A percentile compares a stretch with the other conserved stretches of the same genome.
Conservation (phyloP, 1,139 yeast genomes). For the Candida smagusa region DNA sequence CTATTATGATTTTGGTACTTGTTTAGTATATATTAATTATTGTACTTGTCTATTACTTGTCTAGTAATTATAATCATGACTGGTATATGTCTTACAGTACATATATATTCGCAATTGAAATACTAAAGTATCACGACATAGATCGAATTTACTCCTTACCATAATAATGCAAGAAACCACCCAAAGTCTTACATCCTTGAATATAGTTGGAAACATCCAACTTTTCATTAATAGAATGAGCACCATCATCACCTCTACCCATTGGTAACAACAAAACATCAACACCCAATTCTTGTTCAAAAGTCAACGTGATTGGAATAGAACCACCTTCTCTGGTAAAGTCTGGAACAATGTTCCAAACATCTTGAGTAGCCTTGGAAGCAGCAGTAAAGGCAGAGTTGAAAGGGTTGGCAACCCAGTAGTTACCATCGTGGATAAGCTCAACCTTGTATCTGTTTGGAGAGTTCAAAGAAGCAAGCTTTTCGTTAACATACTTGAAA, state of each 20-base stretch:
- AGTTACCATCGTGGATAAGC: constrained; percentile 88
- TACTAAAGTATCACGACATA: too few relatives aligned
- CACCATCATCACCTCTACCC: constrained; percentile 99
- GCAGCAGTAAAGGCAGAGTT: constrained; percentile 95
- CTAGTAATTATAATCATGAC: too few relatives aligned
- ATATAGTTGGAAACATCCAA: constrained; percentile 84
- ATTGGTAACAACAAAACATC: constrained; percentile 87
- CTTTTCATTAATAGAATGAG: constrained; percentile 96
- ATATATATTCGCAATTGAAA: too few relatives aligned
- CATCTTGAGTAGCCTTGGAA: constrained; percentile 86
- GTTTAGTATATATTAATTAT: too few relatives aligned
- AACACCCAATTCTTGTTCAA: constrained; percentile 81
- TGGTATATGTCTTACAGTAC: too few relatives aligned
- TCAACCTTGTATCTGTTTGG: constrained; percentile 73
- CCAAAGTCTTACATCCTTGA: constrained; percentile 90
- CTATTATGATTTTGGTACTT: too few relatives aligned
- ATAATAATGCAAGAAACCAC: constrained; percentile 89
- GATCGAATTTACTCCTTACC: constrained; percentile 45
- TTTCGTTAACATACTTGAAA: constrained; percentile 61
- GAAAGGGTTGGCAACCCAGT: constrained; percentile 95
- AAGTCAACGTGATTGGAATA: constrained; percentile 90
- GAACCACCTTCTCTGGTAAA: constrained; percentile 98
- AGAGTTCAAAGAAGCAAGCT: constrained; percentile 65
- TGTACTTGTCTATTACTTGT: too few relatives aligned
- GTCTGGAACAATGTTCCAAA: constrained; percentile 94